Conservation (phyloP, 2,329 filamentous ascomycete species). For the Trichoderma harzianum region DNA sequence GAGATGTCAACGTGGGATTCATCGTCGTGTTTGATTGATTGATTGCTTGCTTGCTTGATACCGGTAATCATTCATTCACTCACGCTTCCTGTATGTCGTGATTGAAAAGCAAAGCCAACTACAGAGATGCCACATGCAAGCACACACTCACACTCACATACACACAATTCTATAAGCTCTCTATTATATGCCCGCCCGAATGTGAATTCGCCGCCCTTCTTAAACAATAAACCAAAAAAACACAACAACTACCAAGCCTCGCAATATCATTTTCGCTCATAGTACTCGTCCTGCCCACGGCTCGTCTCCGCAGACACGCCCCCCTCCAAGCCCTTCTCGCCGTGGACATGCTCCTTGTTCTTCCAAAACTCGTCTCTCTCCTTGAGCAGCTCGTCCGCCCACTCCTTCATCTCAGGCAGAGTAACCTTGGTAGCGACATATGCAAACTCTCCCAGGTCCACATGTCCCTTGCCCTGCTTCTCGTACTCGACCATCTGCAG, state of each 20-base stretch:
- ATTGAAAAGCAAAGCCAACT: not conserved
- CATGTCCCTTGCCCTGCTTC: conserved; percentile 58
- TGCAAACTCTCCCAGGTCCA: conserved; percentile 84
- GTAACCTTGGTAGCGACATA: conserved; percentile 72
- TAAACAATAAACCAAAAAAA: not conserved
- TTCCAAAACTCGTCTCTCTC: conserved; percentile 76
- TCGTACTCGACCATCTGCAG: conserved; percentile 98
- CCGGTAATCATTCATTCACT: not conserved
- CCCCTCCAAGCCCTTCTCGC: conserved; percentile 40
- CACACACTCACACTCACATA: not conserved
- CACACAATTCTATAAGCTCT: conserved; percentile 5
- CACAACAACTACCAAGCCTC: not conserved
- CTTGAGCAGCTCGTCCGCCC: conserved; percentile 71
- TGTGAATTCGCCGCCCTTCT: not conserved
- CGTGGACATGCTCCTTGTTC: conserved; percentile 44
- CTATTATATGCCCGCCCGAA: not conserved
- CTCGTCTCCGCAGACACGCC: conserved; percentile 36
- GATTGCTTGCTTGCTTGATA: not conserved
- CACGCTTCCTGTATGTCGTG: not conserved
- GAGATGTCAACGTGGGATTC: not conserved
- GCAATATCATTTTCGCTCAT: conserved; percentile 31
- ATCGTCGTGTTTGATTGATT: not conserved
- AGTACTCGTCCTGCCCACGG: conserved; percentile 50
- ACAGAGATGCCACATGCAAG: not conserved
- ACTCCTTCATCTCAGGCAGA: conserved; percentile 73